Percentiles rank a stretch among this genome's conserved stretches.
These are phyloP conservation scores for Styphnolobium japonicum DNA, from an alignment of 306 rosid species.

Conservation along the genomic window DNA sequence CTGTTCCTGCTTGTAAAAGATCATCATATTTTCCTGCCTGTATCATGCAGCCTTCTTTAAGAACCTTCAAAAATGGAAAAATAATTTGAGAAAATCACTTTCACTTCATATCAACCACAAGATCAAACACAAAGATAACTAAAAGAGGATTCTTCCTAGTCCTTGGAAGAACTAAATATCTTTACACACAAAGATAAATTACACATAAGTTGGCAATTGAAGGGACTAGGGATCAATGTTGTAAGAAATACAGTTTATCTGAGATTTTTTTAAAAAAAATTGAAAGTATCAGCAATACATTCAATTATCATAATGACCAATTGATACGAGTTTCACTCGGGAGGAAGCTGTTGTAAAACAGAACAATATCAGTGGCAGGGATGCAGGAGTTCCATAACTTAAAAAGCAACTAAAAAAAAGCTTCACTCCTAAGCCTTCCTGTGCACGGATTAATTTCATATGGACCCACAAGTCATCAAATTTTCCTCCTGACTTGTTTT, in stretches of 20 bases:
- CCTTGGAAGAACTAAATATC: not conserved
- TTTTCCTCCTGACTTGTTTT: not conserved
- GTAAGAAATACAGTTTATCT: not conserved
- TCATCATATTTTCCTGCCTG: conserved; percentile 97
- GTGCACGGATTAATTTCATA: not conserved
- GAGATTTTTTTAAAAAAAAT: not conserved
- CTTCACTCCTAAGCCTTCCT: conserved; percentile 4
- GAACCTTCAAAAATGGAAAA: conserved; percentile 61
- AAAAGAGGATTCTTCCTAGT: not conserved
- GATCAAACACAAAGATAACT: not conserved
- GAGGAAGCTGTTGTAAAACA: conserved; percentile 26
- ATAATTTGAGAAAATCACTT: conserved; percentile 7
- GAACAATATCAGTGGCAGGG: conserved; percentile 15
- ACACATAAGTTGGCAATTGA: not conserved
- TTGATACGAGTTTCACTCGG: not conserved
- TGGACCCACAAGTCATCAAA: not conserved
- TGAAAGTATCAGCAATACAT: conserved; percentile 1
- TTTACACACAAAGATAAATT: not conserved
- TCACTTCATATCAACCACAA: not conserved
- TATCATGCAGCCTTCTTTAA: conserved; percentile 81
- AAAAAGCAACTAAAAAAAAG: not conserved
- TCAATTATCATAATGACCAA: conserved; percentile 20
- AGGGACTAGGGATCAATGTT: conserved; percentile 6
- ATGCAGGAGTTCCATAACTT: conserved; percentile 1
- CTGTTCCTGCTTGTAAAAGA: conserved; percentile 96